Conservation (phyloP, 2,329 filamentous ascomycete genomes). For the Ceratocystis diversiconidia region DNA sequence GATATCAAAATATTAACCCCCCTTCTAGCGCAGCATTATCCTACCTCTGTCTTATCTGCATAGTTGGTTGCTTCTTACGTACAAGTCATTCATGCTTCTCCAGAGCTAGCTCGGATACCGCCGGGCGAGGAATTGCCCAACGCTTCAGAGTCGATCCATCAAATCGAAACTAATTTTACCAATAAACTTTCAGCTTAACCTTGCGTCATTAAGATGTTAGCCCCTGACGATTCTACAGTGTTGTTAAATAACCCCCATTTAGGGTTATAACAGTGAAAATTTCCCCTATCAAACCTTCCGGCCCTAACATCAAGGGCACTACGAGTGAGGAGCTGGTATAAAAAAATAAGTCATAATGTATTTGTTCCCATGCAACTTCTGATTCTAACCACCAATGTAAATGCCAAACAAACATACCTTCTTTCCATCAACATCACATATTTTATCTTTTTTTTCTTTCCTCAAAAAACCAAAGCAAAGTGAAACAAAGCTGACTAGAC, state of each 20-base stretch:
- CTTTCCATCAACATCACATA: background rate
- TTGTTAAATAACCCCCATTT: background rate
- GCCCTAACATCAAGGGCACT: background rate
- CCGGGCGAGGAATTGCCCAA: background rate
- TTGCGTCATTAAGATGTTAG: background rate
- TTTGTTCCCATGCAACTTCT: background rate
- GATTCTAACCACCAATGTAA: background rate
- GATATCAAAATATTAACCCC: background rate
- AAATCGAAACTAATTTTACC: background rate
- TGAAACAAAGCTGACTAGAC: background rate
- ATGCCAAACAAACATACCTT: background rate
- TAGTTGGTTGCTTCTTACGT: background rate
- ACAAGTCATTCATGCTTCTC: background rate
- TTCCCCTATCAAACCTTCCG: background rate
- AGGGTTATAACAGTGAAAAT: background rate
- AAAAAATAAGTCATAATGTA: background rate
- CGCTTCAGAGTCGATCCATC: background rate
- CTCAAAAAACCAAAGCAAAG: slow-evolving; percentile 4
- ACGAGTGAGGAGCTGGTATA: background rate
- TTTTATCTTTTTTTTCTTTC: background rate
- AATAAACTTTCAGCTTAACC: background rate
- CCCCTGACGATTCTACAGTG: background rate
- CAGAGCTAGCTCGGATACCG: background rate
- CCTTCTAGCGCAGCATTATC: background rate
- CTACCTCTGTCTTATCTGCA: background rate